Evolutionary conservation across 805 yeast genomes (phyloP), one percentile per base, ranked within the genome.

Genomic region (Candida succiphila): DNA sequence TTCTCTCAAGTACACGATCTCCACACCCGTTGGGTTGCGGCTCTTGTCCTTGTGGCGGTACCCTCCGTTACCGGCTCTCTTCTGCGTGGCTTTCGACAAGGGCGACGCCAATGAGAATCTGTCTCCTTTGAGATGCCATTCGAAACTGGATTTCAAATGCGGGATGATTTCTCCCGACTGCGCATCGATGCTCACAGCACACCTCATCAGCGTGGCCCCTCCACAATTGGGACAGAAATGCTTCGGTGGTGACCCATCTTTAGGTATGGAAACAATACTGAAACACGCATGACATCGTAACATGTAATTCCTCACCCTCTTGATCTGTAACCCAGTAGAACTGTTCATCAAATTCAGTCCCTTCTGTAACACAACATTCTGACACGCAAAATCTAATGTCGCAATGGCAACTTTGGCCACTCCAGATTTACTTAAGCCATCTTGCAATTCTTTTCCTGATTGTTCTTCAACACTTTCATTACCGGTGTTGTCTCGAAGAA

Each of bases 141-240:
- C 88, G 64, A 92, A 87, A 56, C 88, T 88, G 35, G 76, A 67
- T 63, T 89, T 92, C 49, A 92, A 65, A 56, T 87, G 95, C 14
- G 96, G 95, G 16, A 80, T 79, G 22, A 92, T 61, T 41, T 75
- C 75, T 29, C 98, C 99, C 2, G 92, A 74, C 18, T 60, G 65
- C 16, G 84, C 67, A 49, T 82, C 79, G 14, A 92, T 75, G 13
- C 94, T 76, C 2, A 92, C 96, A 0, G 95, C 86, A 58, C 95
- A 87, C 58, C 97, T 71, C 45, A 88, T 54, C 38, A 92, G 60
- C 0, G 98, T 89, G 38, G 79, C 75, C 33, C 96, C 96, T 39
- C 99, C 99, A 67, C 99, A 92, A 34, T 76, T 71, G 13, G 96
- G 83, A 56, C 99, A 92, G 63, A 92, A 92, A 57, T 87, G 96